These are phyloP conservation scores for Phytophthora capsici DNA, from an alignment of 352 stramenopile genomes.

Conservation along the genomic window DNA sequence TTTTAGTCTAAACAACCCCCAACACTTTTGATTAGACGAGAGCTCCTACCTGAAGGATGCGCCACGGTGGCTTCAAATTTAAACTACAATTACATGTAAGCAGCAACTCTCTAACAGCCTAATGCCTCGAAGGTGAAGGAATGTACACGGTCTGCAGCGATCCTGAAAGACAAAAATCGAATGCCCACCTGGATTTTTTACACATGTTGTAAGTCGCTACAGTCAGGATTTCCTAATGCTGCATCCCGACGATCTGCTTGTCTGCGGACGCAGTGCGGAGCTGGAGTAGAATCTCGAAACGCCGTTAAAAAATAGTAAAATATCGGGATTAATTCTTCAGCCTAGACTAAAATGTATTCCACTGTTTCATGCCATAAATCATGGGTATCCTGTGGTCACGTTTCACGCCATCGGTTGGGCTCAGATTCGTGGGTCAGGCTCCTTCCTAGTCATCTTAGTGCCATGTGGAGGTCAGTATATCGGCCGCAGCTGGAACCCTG, in stretches of 20 bases:
- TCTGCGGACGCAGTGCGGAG: too few species aligned
- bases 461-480: neutral
- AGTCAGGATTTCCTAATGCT: constrained; percentile 14
- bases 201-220: constrained; percentile 5
- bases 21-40: constrained; percentile 25
- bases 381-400: neutral
- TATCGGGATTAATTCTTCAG: too few species aligned
- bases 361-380: too few species aligned
- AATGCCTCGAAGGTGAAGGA: neutral
- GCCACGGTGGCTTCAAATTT: neutral
- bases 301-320: too few species aligned
- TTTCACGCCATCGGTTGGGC: neutral
- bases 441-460: neutral
- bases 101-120: too few species aligned
- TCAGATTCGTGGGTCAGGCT: neutral
- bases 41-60: neutral
- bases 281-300: neutral
- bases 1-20: constrained; percentile 16
- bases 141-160: neutral
- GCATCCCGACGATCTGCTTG: constrained; percentile 15
- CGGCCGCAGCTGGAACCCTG: neutral
- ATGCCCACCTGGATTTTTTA: neutral
- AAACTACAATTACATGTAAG: neutral
- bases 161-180: neutral
- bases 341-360: too few species aligned